A percentile compares a stretch with the other conserved stretches of the same genome.
Evolutionary conservation across 208 protist genomes (phyloP).

Genomic region (Trypanosoma cruzi): DNA sequence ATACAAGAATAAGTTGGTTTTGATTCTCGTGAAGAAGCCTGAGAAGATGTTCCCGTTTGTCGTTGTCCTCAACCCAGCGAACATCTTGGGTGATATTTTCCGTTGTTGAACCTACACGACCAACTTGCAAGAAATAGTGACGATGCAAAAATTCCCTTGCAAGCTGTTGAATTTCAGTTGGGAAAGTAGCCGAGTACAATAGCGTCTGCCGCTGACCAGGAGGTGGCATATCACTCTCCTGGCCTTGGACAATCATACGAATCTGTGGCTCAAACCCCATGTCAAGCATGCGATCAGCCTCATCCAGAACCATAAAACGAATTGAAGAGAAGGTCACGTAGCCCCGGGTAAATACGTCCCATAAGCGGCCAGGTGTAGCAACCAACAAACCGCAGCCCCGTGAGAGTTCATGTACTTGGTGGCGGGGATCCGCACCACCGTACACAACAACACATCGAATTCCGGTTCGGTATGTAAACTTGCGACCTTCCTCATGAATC

Average conservation of each 20-base stretch:
- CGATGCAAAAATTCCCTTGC: conserved; percentile 97
- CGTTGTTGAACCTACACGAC: conserved; percentile 97
- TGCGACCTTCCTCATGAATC: conserved; percentile 97
- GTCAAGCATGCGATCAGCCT: conserved; percentile 99
- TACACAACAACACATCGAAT: conserved; percentile 97
- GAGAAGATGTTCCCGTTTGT: conserved; percentile 83
- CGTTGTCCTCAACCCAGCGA: conserved; percentile 85
- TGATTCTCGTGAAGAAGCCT: conserved; percentile 67
- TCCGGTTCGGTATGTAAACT: conserved; percentile 96
- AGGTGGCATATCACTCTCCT: conserved; percentile 94
- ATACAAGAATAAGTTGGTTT: conserved; percentile 91
- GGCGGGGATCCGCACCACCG: conserved; percentile 95
- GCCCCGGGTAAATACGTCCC: conserved; percentile 85
- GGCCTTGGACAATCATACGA: conserved; percentile 96
- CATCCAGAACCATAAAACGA: conserved; percentile 97
- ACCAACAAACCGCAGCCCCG: conserved; percentile 95
- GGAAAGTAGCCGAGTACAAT: conserved; percentile 99
- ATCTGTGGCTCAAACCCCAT: conserved; percentile 99
- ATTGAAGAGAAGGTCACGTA: conserved; percentile 89
- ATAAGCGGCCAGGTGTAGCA: conserved; percentile 92
- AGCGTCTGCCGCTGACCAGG: conserved; percentile 98
- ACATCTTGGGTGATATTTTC: conserved; percentile 97
- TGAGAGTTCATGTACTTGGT: conserved; percentile 97
- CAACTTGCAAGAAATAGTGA: conserved; percentile 98
- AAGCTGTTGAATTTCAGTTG: conserved; percentile 98